Evolutionary conservation across 2,329 filamentous ascomycete species (phyloP), one percentile per base, ranked within the genome.

Genomic region (Ampelomyces quisqualis): DNA sequence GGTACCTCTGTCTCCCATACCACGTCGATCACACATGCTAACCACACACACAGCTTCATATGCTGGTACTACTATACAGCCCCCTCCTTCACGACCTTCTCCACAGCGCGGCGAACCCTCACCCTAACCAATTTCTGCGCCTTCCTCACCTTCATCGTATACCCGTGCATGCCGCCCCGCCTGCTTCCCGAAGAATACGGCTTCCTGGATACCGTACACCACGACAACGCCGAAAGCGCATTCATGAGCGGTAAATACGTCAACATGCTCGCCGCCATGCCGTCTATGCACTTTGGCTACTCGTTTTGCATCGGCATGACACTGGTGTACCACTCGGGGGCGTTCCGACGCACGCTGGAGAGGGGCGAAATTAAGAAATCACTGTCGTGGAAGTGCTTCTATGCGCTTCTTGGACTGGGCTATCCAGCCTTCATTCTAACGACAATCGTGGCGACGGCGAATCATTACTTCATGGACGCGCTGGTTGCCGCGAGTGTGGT

Each of bases 61-160:
- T 79, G 76, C 29, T 84, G 78, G 75, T 83, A 80, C 63, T 84
- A 82, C 64, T 79, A 78, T 58, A 73, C 76, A 28, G 78, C 80
- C 3, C 75, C 76, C 3, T 74, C 69, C 1, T 72, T 75, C 57
- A 57, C 67, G 20, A 70, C 68, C 14, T 74, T 73, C 47, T 65
- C 72, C 27, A 55, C 64, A 24, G 70, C 65, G 31, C 71, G 72
- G 40, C 70, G 72, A 10, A 74, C 72, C 22, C 68, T 74, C 59
- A 73, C 70, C 5, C 65, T 79, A 15, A 76, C 75, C 44, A 79
- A 79, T 59, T 73, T 79, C 55, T 63, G 74, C 50, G 73, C 76
- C 33, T 78, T 78, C 57, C 58, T 70, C 35, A 73, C 75, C 30
- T 77, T 77, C 63, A 70, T 75, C 52, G 65, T 76, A 51, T 76